Evolutionary conservation across 148 eudicot species (phyloP), one percentile per base, ranked within the genome.

Genomic region (Amaranthus palmeri): DNA sequence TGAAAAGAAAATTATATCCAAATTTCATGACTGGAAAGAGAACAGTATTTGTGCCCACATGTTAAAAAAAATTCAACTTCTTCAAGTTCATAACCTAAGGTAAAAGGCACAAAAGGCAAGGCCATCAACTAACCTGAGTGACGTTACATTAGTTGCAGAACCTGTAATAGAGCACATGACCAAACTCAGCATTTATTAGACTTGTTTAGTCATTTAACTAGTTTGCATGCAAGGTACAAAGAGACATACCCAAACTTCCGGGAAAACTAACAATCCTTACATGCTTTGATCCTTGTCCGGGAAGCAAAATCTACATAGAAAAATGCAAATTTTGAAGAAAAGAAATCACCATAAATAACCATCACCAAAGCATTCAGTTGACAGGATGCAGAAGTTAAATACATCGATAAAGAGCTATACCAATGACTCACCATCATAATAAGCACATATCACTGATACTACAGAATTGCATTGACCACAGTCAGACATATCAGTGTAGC

Each of bases 111-210:
- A 53, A 8, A 70, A 67, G 56, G 54, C 40, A 72, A 74, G 43
- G 65, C 66, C 41, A 45, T 56, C 48, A 67, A 63, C 66, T 72
- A 71, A 84, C 85, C 85, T 81, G 71, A 71, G 54, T 13, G 72
- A 67, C 45, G 58, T 74, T 41, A 50, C 65, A 72, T 73, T 50
- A 72, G 69, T 57, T 43, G 57, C 59, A 73, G 48, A 52, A 18
- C 86, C 86, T 81, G 72, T 14, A 36, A 72, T 4, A 43, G 45
- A 55, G 41, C 25, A 61, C 7, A 69, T 12, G 64, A 58, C 10
- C 49, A 74, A 74, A 36, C 18, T 25, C 56, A 64, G 46, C 65
- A n/a, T 17, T 61, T 45, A 48, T 46, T 5, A 50, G 41, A 67
- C 17, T 41, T 57, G 42, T 25, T 50, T 11, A 58, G 65, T 25